Evolutionary conservation across 805 yeast species (phyloP), one percentile per base, ranked within the genome.

Genomic region (Candida broadrunensis): DNA sequence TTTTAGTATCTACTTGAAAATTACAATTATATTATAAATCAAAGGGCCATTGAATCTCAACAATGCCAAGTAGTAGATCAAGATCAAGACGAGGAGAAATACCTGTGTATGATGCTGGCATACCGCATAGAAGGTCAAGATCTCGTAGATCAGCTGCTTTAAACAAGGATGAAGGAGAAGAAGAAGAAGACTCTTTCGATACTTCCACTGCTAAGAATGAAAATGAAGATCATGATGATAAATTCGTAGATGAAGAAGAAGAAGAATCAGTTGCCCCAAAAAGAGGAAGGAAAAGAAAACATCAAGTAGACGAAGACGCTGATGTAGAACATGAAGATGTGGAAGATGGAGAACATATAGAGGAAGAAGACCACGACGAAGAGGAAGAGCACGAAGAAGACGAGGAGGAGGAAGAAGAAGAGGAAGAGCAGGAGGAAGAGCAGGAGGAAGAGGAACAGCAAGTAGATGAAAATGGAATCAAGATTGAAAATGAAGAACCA

Each of bases 91-190:
- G 55, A 52, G 12, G 58, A 48, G 17, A 48, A 31, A 39, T 39
- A 3, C 37, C 40, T 14, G 42, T 44, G 13, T 49, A 41, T 20
- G 35, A 42, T 12, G 47, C 41, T 5, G 18, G 5, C 7, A 29
- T 17, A 29, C 32, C 32, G 14, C 32, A 29, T 3, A 5, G 27
- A 25, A 14, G 18, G 7, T 29, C 32, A 5, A 29, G 32, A 29
- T n/a, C 32, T 14, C 32, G 32, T 15, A n/a, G 32, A 15, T 29
- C 14, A 13, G 32, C 32, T 14, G 32, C 18, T 5, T 29, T 29
- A 23, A 49, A 50, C 24, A 24, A 49, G 15, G 66, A 51, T 12
- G 65, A 54, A 8, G 63, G 52, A 3, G 58, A 58, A 14, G 58
- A 52, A 17, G 50, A 47, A 11, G 41, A 44, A 13, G 44, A 26